Conservation (phyloP, 2,329 filamentous ascomycete species). For the Apiospora saccharicola region DNA sequence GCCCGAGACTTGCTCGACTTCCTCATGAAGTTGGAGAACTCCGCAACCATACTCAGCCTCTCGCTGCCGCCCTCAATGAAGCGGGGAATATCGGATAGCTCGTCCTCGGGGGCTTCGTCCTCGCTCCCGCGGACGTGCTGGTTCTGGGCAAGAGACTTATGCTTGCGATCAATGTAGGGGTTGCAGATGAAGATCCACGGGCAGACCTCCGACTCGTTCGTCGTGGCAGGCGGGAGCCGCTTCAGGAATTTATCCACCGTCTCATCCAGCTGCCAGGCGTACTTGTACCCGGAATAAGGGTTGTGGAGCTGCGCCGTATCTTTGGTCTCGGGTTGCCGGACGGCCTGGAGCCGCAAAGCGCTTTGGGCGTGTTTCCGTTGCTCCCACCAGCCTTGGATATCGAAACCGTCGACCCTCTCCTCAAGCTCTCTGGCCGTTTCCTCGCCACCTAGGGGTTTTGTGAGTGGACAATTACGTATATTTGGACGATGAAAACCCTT, state of each 20-base stretch:
- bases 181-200: conserved; percentile 80
- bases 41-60: conserved; percentile 53
- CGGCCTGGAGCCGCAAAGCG: conserved; percentile 35
- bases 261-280: conserved; percentile 71
- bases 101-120: conserved; percentile 56
- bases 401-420: conserved; percentile 57
- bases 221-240: conserved; percentile 73
- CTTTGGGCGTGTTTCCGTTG: conserved; percentile 32
- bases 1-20: conserved; percentile 43
- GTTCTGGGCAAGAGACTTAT: conserved; percentile 43
- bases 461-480: not conserved
- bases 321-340: conserved; percentile 28
- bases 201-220: conserved; percentile 50
- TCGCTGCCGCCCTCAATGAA: conserved; percentile 62
- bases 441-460: conserved; percentile 58
- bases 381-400: conserved; percentile 59
- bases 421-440: conserved; percentile 56
- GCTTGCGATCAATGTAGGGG: conserved; percentile 56
- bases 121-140: conserved; percentile 53
- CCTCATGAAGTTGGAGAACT: conserved; percentile 58
- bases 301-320: conserved; percentile 57
- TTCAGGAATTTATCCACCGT: conserved; percentile 69
- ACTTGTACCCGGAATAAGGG: conserved; percentile 60
- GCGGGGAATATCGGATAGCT: conserved; percentile 52
- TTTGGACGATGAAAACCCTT: not conserved